phyloP scores from a whole-genome alignment of 2,329 filamentous ascomycete species.

The Microcera coccophila region DNA sequence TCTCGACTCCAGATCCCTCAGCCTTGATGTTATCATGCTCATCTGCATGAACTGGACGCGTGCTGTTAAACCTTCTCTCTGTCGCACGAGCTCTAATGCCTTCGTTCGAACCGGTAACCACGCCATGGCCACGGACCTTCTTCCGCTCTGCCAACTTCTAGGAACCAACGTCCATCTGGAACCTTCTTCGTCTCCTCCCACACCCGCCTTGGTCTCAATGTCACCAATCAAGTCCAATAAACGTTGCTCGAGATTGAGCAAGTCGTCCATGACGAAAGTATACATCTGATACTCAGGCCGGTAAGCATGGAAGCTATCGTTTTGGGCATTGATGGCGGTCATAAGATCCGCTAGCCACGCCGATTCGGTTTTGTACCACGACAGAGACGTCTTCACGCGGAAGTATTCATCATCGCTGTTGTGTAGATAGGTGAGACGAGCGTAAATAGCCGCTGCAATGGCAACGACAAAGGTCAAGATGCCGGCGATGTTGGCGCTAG shows the following conservation, averaged over 20 bases:
- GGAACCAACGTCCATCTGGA: constrained; percentile 37
- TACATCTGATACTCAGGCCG: constrained; percentile 46
- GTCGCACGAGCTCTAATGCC: constrained; percentile 43
- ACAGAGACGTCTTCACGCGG: constrained; percentile 43
- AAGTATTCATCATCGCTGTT: constrained; percentile 47
- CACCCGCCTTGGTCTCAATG: constrained; percentile 33
- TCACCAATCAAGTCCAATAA: constrained; percentile 44
- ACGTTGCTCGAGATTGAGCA: constrained; percentile 41
- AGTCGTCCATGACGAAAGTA: constrained; percentile 44
- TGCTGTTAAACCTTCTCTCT: constrained; percentile 42
- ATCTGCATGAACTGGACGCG: constrained; percentile 47
- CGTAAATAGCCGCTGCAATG: constrained; percentile 41
- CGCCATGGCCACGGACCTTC: constrained; percentile 38
- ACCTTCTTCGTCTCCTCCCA: constrained; percentile 14
- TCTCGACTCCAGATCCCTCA: constrained; percentile 34
- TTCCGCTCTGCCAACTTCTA: constrained; percentile 36
- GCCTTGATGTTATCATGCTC: constrained; percentile 44
- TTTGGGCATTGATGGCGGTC: constrained; percentile 26
- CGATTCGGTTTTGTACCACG: constrained; percentile 49
- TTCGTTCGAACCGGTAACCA: constrained; percentile 44
- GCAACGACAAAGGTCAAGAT: constrained; percentile 48
- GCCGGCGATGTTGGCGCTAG: constrained; percentile 41
- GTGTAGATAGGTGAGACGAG: constrained; percentile 42
- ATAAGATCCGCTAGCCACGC: constrained; percentile 43
- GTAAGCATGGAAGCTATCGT: constrained; percentile 19